Percentiles rank a stretch among this genome's conserved stretches.
phyloP scores from a whole-genome alignment of 1,284 basidiomycete species.

The Sporisorium scitamineum region DNA sequence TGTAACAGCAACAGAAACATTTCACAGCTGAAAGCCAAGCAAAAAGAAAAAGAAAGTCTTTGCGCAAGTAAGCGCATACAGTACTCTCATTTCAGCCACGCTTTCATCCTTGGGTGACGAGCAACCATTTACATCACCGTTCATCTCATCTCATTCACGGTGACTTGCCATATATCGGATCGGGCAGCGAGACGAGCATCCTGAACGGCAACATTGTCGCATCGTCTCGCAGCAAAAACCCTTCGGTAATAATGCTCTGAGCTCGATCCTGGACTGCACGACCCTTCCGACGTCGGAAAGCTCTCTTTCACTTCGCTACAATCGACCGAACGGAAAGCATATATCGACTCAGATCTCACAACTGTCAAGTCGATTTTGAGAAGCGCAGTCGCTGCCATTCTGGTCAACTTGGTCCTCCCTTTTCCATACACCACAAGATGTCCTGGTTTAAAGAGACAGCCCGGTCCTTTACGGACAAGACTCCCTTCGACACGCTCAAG shows the following conservation, averaged over 20 bases:
- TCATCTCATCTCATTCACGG: too few species aligned
- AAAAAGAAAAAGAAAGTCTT: background rate
- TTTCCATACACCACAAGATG: conserved; percentile 12
- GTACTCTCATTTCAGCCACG: too few species aligned
- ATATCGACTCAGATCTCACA: background rate
- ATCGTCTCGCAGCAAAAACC: background rate
- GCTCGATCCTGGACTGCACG: background rate
- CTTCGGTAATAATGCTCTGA: conserved; percentile 4
- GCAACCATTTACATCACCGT: background rate
- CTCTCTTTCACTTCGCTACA: background rate
- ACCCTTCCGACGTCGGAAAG: background rate
- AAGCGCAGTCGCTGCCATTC: background rate
- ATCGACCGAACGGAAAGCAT: background rate
- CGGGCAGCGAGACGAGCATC: background rate
- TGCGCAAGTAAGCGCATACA: too few species aligned
- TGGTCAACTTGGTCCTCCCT: background rate
- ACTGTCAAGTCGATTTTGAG: too few species aligned
- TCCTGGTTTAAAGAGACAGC: conserved; percentile 4
- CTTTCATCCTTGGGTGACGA: too few species aligned
- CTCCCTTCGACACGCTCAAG: conserved; percentile 3
- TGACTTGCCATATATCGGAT: too few species aligned
- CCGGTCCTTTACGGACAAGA: conserved; percentile 17
- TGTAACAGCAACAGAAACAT: too few species aligned
- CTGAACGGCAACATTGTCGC: background rate
- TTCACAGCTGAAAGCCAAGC: background rate